phyloP scores from a whole-genome alignment of 768 basidiomycete species.

The Amanita rubescens region DNA sequence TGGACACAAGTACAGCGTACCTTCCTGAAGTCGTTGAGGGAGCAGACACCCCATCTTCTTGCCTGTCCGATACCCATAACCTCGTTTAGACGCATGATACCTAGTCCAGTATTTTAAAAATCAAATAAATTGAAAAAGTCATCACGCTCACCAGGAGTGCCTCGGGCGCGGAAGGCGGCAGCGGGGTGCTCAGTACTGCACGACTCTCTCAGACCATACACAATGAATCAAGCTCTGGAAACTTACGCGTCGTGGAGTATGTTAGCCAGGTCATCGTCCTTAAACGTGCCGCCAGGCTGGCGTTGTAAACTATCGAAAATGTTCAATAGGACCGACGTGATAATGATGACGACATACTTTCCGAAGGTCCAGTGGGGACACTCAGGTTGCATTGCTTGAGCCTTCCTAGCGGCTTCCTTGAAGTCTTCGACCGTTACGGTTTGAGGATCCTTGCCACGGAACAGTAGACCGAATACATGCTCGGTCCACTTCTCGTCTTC shows the following conservation, averaged over 20 bases:
- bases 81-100: slow-evolving; percentile 69
- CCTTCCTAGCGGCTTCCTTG: slow-evolving; percentile 31
- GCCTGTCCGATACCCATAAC: slow-evolving; percentile 79
- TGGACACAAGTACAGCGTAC: slow-evolving; percentile 18
- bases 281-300: slow-evolving; percentile 53
- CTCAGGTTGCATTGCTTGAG: slow-evolving; percentile 36
- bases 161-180: slow-evolving; percentile 66
- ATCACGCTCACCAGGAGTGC: slow-evolving; percentile 46
- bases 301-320: slow-evolving; percentile 39
- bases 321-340: background rate
- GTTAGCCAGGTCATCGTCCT: slow-evolving; percentile 62
- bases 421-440: slow-evolving; percentile 43
- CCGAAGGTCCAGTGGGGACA: slow-evolving; percentile 62
- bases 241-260: slow-evolving; percentile 63
- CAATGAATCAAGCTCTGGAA: background rate
- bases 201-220: background rate
- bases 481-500: slow-evolving; percentile 68
- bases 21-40: slow-evolving; percentile 78
- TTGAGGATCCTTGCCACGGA: slow-evolving; percentile 45
- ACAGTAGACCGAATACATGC: slow-evolving; percentile 40
- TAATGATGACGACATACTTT: slow-evolving; percentile 30
- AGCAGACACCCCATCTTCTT: slow-evolving; percentile 74
- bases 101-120: slow-evolving; percentile 15
- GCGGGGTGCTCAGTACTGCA: slow-evolving; percentile 64
- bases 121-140: background rate